These are phyloP conservation scores for Annona squamosa DNA, from an alignment of 164 flowering plant genomes.

Conservation along the genomic window DNA sequence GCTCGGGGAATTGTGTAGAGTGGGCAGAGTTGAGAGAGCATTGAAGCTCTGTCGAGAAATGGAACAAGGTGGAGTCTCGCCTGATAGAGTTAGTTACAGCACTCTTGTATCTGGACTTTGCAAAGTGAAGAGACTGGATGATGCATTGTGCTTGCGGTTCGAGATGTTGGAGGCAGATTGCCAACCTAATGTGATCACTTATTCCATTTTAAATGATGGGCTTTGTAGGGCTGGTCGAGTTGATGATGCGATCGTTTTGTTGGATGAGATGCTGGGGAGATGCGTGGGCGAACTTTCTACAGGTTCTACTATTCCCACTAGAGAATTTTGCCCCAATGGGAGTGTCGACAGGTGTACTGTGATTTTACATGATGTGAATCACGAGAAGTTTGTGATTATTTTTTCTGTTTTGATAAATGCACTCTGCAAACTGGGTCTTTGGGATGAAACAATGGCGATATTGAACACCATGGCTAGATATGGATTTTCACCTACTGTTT, in stretches of 20 bases:
- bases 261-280: slow-evolving; percentile 45
- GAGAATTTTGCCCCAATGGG: slow-evolving; percentile 42
- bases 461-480: slow-evolving; percentile 37
- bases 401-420: slow-evolving; percentile 39
- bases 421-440: slow-evolving; percentile 39
- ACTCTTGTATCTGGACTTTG: slow-evolving; percentile 54
- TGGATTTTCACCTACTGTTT: slow-evolving; percentile 46
- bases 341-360: slow-evolving; percentile 20
- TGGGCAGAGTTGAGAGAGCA: slow-evolving; percentile 31
- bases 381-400: slow-evolving; percentile 34
- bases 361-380: slow-evolving; percentile 39
- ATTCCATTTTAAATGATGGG: slow-evolving; percentile 38
- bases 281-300: slow-evolving; percentile 39
- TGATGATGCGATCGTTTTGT: slow-evolving; percentile 37
- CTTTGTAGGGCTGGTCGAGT: slow-evolving; percentile 46
- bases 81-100: slow-evolving; percentile 48
- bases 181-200: slow-evolving; percentile 39
- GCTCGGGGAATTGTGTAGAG: slow-evolving; percentile 47
- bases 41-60: slow-evolving; percentile 32
- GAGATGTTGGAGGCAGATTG: slow-evolving; percentile 38
- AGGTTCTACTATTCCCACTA: slow-evolving; percentile 40
- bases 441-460: slow-evolving; percentile 42
- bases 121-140: slow-evolving; percentile 36
- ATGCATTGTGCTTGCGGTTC: slow-evolving; percentile 32
- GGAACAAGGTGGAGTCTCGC: slow-evolving; percentile 20